Evolutionary conservation across 2,329 filamentous ascomycete species (phyloP).

Genomic region (Trichocomaceae sp.): DNA sequence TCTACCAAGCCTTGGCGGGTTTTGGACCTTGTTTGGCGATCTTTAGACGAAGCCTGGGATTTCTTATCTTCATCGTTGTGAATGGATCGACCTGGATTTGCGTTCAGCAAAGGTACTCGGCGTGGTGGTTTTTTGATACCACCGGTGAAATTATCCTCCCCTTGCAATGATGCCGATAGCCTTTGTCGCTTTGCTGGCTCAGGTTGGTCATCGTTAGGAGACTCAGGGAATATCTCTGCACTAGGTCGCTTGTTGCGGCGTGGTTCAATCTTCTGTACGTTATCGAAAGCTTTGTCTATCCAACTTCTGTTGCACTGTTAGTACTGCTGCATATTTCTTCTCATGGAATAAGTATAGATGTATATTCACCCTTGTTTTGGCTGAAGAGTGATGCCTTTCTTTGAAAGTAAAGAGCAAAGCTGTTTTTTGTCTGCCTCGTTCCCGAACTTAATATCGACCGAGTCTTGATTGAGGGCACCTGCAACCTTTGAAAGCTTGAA

Average conservation of each 20-base stretch:
- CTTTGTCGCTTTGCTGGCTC: constrained; percentile 23
- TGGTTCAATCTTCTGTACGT: constrained; percentile 11
- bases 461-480: constrained; percentile 10
- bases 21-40: constrained; percentile 27
- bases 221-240: constrained; percentile 9
- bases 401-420: constrained; percentile 17
- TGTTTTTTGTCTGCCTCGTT: constrained; percentile 17
- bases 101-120: constrained; percentile 5
- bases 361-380: constrained; percentile 21
- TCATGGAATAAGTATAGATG: background rate
- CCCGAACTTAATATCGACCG: constrained; percentile 27
- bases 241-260: constrained; percentile 15
- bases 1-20: constrained; percentile 17
- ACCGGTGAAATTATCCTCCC: constrained; percentile 15
- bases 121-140: constrained; percentile 12
- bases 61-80: constrained; percentile 19
- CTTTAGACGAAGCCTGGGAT: constrained; percentile 11
- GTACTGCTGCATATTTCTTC: background rate
- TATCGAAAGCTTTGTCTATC: constrained; percentile 29
- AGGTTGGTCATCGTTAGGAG: constrained; percentile 7
- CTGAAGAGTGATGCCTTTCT: constrained; percentile 12
- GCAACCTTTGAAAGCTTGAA: constrained; percentile 22
- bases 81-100: constrained; percentile 6
- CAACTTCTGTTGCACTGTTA: constrained; percentile 22
- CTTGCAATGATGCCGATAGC: constrained; percentile 26